Conservation (phyloP, 208 protist genomes). For the Crithidia sp. region DNA sequence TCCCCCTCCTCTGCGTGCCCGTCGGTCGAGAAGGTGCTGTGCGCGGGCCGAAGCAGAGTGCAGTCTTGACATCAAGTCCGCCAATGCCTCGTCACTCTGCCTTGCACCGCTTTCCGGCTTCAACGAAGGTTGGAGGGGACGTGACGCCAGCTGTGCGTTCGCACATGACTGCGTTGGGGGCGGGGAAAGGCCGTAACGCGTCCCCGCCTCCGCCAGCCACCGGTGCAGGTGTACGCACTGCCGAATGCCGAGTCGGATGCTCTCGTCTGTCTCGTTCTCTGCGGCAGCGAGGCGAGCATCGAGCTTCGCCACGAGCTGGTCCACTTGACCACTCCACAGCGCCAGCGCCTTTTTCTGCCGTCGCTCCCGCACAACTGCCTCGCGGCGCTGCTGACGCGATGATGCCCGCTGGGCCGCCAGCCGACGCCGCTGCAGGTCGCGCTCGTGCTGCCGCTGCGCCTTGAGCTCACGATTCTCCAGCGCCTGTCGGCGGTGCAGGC, state of each 20-base stretch:
- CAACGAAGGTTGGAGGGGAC: too few relatives aligned
- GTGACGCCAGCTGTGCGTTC: background rate
- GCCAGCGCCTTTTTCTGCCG: conserved; percentile 14
- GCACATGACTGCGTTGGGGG: background rate
- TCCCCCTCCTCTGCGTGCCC: background rate
- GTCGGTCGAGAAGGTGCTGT: conserved; percentile 13
- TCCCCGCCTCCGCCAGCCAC: conserved; percentile 15
- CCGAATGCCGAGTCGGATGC: conserved; percentile 25
- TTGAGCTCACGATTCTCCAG: conserved; percentile 1
- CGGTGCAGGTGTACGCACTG: conserved; percentile 32
- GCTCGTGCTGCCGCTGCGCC: conserved; percentile 16
- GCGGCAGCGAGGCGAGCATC: conserved; percentile 11
- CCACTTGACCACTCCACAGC: conserved; percentile 20
- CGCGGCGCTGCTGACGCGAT: conserved; percentile 6
- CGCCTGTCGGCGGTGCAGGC: conserved; percentile 5
- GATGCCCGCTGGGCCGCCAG: conserved; percentile 10
- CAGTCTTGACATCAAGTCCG: background rate
- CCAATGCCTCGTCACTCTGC: background rate
- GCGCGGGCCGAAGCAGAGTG: conserved; percentile 11
- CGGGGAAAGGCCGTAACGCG: conserved; percentile 3
- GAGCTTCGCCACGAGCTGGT: conserved; percentile 10
- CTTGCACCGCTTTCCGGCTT: too few relatives aligned
- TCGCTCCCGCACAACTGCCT: conserved; percentile 7
- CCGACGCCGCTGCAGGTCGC: conserved; percentile 2
- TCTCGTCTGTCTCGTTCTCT: conserved; percentile 12